phyloP scores from a whole-genome alignment of 257 asterid species.

The Primulina eburnea region DNA sequence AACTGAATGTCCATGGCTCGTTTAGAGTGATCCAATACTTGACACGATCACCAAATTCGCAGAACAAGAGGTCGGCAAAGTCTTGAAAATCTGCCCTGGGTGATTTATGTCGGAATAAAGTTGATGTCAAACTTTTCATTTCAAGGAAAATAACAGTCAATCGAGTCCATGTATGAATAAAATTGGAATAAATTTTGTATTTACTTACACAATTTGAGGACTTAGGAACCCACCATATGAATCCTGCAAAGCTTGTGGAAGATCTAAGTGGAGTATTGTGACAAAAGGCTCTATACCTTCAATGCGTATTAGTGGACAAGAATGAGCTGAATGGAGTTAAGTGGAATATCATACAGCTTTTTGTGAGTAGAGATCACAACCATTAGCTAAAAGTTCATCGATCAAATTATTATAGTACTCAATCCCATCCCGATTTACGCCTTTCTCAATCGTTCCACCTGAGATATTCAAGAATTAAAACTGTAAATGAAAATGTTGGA shows the following conservation, averaged over 20 bases:
- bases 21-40: conserved; percentile 54
- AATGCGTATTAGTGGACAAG: background rate
- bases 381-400: conserved; percentile 38
- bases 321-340: background rate
- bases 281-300: conserved; percentile 54
- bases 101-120: background rate
- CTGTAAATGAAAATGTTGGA: background rate
- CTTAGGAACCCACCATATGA: conserved; percentile 57
- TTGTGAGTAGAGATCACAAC: conserved; percentile 16
- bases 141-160: background rate
- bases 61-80: conserved; percentile 43
- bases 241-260: conserved; percentile 55
- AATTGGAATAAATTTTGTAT: background rate
- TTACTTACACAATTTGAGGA: conserved; percentile 50
- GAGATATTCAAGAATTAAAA: background rate
- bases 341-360: background rate
- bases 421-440: conserved; percentile 38
- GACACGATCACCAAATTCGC: conserved; percentile 56
- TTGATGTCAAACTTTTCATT: background rate
- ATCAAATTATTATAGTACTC: conserved; percentile 41
- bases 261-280: conserved; percentile 47
- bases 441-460: conserved; percentile 40
- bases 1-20: conserved; percentile 46
- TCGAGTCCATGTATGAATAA: background rate
- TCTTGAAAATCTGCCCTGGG: conserved; percentile 39